Conservation (phyloP, 2,329 filamentous ascomycete genomes). For the Shiraia bambusicola region DNA sequence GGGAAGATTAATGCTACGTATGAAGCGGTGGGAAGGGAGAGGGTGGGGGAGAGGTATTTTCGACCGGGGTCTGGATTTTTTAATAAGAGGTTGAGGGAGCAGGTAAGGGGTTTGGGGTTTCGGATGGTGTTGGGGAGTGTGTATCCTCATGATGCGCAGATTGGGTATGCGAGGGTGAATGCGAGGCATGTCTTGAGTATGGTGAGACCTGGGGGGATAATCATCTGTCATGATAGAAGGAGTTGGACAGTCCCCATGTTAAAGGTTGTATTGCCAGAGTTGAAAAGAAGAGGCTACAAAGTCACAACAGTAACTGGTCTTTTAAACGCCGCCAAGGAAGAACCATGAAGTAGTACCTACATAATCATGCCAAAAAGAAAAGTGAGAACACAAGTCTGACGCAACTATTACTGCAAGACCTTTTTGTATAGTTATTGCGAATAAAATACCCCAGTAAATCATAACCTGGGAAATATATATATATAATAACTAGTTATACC, state of each 20-base stretch:
- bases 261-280: slow-evolving; percentile 67
- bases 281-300: slow-evolving; percentile 68
- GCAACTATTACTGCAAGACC: no score
- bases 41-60: slow-evolving; percentile 65
- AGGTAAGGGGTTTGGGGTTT: slow-evolving; percentile 65
- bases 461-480: no score
- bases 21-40: slow-evolving; percentile 37
- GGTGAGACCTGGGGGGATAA: slow-evolving; percentile 72
- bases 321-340: slow-evolving; percentile 11
- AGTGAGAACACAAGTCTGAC: not conserved
- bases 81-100: slow-evolving; percentile 64
- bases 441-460: no score
- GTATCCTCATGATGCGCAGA: slow-evolving; percentile 90
- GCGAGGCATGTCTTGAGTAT: slow-evolving; percentile 78
- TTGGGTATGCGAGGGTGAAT: slow-evolving; percentile 68
- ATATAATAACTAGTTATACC: no score
- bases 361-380: not conserved
- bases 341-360: not conserved
- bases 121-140: slow-evolving; percentile 77
- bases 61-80: slow-evolving; percentile 85
- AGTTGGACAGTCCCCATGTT: slow-evolving; percentile 84
- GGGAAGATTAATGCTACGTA: slow-evolving; percentile 61
- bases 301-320: slow-evolving; percentile 62
- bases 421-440: no score
- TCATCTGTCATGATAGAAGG: slow-evolving; percentile 83